Evolutionary conservation across 1,139 yeast species (phyloP).

Genomic region (Yamadazyma triangularis): DNA sequence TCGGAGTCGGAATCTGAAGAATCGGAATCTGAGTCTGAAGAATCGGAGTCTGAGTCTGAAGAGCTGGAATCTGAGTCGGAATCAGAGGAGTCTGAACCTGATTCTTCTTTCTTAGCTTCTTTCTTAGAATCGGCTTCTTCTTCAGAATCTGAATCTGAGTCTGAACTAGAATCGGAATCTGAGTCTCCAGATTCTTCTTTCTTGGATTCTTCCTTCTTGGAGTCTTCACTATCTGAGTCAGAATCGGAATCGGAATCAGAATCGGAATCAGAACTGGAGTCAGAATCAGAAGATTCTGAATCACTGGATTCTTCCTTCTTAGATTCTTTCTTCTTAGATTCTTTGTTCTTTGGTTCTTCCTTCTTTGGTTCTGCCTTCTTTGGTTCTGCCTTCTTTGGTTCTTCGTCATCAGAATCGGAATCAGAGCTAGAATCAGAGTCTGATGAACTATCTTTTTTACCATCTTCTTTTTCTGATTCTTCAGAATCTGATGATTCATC

Average conservation of each 20-base stretch:
- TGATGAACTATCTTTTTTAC: constrained; percentile 22
- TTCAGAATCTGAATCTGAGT: constrained; percentile 26
- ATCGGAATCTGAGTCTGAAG: constrained; percentile 26
- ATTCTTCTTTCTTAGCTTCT: constrained; percentile 17
- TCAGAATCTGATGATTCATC: too few species aligned
- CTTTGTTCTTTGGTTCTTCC: constrained; percentile 11
- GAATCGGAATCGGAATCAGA: constrained; percentile 13
- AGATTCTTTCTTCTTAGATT: constrained; percentile 1
- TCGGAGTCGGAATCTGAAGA: constrained; percentile 30
- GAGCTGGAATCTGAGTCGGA: constrained; percentile 10
- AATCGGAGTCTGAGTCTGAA: constrained; percentile 8
- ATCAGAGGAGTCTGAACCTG: constrained; percentile 5
- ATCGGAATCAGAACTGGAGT: constrained; percentile 16
- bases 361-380: constrained; percentile 16
- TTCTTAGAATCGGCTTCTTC: constrained; percentile 23
- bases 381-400: constrained; percentile 2
- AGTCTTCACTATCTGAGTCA: constrained; percentile 23
- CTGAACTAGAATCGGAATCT: constrained; percentile 21
- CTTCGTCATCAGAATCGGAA: constrained; percentile 8
- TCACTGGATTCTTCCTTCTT: constrained; percentile 2
- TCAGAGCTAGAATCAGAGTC: constrained; percentile 16
- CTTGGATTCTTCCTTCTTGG: constrained; percentile 18
- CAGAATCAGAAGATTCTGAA: constrained; percentile 12
- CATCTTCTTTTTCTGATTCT: constrained; percentile 16
- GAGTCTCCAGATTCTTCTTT: constrained; percentile 23